Percentiles rank a stretch among this genome's conserved stretches.
Conservation (phyloP, 495 filamentous ascomycete species). For the Penicillium egyptiacum region DNA sequence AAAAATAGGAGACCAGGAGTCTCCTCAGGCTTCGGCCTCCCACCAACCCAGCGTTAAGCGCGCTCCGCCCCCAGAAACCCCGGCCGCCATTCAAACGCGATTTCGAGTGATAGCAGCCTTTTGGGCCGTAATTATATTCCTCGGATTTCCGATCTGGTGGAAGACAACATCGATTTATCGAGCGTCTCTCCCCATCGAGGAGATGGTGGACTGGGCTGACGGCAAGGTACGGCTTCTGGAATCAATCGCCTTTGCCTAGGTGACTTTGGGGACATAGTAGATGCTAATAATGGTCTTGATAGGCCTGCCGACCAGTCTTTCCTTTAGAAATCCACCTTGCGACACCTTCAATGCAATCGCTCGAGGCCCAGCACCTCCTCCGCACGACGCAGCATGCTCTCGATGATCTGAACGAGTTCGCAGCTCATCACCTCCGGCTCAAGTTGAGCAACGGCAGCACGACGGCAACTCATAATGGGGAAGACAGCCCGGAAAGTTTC, state of each 20-base stretch:
- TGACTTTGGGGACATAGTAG: neutral
- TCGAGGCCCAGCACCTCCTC: constrained; percentile 74
- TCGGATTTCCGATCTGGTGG: constrained; percentile 96
- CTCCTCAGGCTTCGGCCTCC: constrained; percentile 28
- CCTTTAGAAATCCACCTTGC: constrained; percentile 80
- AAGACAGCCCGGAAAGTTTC: constrained; percentile 1
- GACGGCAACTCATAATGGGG: constrained; percentile 4
- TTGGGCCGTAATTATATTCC: constrained; percentile 79
- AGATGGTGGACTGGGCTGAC: constrained; percentile 92
- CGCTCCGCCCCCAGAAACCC: constrained; percentile 71
- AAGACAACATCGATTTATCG: constrained; percentile 94
- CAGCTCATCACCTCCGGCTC: constrained; percentile 82
- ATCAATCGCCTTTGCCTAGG: neutral
- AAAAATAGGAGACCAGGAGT: constrained; percentile 40
- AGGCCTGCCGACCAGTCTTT: constrained; percentile 88
- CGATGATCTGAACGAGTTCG: constrained; percentile 88
- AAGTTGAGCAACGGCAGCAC: constrained; percentile 57
- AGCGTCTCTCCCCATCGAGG: constrained; percentile 75
- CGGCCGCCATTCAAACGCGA: constrained; percentile 65
- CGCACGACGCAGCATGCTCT: constrained; percentile 85
- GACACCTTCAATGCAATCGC: constrained; percentile 61
- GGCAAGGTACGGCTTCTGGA: constrained; percentile 64
- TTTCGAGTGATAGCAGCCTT: constrained; percentile 80
- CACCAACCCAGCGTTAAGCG: constrained; percentile 32
- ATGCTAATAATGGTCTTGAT: constrained; percentile 20